Conservation (phyloP, 768 basidiomycete genomes). For the Kwoniella dejecticola region DNA sequence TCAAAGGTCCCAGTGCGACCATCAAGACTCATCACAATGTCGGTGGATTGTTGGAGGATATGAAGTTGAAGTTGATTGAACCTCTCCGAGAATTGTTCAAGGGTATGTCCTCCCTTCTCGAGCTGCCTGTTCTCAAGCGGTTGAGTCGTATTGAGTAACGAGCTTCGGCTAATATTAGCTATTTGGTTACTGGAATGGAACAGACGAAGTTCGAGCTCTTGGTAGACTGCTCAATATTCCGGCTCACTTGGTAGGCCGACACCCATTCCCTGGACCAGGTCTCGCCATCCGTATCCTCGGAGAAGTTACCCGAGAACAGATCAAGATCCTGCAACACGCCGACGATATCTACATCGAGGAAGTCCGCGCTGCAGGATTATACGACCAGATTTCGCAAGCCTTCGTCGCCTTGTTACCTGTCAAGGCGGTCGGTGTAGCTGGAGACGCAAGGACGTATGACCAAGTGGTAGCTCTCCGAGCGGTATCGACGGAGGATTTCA, state of each 20-base stretch:
- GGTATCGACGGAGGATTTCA: conserved; percentile 97
- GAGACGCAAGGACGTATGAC: conserved; percentile 93
- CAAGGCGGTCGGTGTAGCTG: conserved; percentile 96
- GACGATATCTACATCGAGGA: conserved; percentile 97
- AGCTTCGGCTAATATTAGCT: too few species aligned
- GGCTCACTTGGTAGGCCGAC: conserved; percentile 86
- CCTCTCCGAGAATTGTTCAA: conserved; percentile 97
- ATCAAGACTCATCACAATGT: conserved; percentile 99
- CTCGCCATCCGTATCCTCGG: conserved; percentile 97
- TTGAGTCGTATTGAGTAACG: too few species aligned
- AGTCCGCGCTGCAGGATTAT: conserved; percentile 87
- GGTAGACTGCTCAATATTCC: conserved; percentile 91
- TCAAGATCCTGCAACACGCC: conserved; percentile 77
- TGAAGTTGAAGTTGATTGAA: conserved; percentile 98
- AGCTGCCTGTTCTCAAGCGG: not conserved
- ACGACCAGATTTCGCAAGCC: conserved; percentile 91
- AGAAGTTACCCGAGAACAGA: conserved; percentile 89
- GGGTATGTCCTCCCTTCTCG: conserved; percentile 65
- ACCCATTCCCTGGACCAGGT: conserved; percentile 98
- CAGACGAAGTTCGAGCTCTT: conserved; percentile 86
- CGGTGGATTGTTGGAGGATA: conserved; percentile 90
- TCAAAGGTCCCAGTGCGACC: conserved; percentile 97
- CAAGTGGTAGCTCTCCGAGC: conserved; percentile 95
- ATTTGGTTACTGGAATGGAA: too few species aligned
- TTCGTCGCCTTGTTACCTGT: conserved; percentile 96